A percentile compares a stretch with the other conserved stretches of the same genome.
Evolutionary conservation across 2,329 filamentous ascomycete genomes (phyloP).

Genomic region (Berkeleyomyces basicola): DNA sequence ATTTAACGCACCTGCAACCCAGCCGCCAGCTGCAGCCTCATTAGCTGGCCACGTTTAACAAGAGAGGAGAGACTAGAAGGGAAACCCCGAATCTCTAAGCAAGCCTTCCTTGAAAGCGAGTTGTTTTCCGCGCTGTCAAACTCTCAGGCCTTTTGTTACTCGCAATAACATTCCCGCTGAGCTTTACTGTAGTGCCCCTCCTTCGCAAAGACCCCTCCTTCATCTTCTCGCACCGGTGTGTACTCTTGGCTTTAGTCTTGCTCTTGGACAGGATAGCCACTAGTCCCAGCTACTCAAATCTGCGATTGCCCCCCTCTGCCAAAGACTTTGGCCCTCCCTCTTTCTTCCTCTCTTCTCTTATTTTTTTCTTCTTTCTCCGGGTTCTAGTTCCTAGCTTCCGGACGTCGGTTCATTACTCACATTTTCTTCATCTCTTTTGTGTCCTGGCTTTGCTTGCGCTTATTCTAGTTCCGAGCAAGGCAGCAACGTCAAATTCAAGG

Average conservation of each 20-base stretch:
- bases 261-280: neutral
- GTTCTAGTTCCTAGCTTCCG: neutral
- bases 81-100: neutral
- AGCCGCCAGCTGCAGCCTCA: neutral
- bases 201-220: slow-evolving; percentile 9
- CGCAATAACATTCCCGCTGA: neutral
- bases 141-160: neutral
- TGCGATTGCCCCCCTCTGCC: neutral
- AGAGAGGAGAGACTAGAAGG: neutral
- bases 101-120: neutral
- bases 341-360: neutral
- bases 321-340: neutral
- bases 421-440: slow-evolving; percentile 1
- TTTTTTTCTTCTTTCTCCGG: slow-evolving; percentile 1
- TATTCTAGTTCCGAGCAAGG: neutral
- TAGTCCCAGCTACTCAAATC: neutral
- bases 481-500: neutral
- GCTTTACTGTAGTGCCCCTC: slow-evolving; percentile 4
- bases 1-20: neutral
- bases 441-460: neutral
- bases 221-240: slow-evolving; percentile 7
- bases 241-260: slow-evolving; percentile 4
- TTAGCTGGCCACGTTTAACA: neutral
- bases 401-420: neutral
- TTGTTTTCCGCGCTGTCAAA: neutral